Evolutionary conservation across 768 basidiomycete species (phyloP).

Genomic region (Dacryopinax spathularia): DNA sequence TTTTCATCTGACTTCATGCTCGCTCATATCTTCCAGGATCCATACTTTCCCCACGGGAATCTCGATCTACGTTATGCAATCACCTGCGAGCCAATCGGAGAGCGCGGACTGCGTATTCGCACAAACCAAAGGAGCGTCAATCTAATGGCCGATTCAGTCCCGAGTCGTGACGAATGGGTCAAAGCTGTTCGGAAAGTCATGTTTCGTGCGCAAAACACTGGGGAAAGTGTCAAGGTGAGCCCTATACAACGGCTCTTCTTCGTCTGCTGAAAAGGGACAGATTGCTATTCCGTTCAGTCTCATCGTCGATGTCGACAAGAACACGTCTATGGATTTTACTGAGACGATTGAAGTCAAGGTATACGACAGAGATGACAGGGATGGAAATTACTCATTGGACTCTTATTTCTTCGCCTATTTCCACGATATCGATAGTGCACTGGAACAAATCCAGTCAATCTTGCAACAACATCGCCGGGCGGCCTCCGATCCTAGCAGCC

Average conservation of each 20-base stretch:
- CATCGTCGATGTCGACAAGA: slow-evolving; percentile 77
- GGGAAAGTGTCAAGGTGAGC: slow-evolving; percentile 80
- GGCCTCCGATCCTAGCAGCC: slow-evolving; percentile 8
- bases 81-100: slow-evolving; percentile 64
- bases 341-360: slow-evolving; percentile 94
- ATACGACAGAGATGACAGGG: slow-evolving; percentile 48
- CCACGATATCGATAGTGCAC: slow-evolving; percentile 56
- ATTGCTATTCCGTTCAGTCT: slow-evolving; percentile 90
- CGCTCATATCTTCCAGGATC: slow-evolving; percentile 45
- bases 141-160: slow-evolving; percentile 62
- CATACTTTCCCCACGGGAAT: slow-evolving; percentile 94
- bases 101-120: slow-evolving; percentile 67
- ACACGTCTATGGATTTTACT: slow-evolving; percentile 83
- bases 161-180: slow-evolving; percentile 88
- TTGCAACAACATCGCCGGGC: slow-evolving; percentile 34
- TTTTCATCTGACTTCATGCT: background rate
- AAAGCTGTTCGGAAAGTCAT: slow-evolving; percentile 88
- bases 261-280: slow-evolving; percentile 23
- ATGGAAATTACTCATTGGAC: slow-evolving; percentile 60
- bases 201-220: slow-evolving; percentile 91
- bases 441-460: slow-evolving; percentile 67
- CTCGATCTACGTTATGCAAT: slow-evolving; percentile 89
- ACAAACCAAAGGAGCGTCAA: slow-evolving; percentile 66
- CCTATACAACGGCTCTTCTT: background rate
- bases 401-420: slow-evolving; percentile 96